Conservation (phyloP, 257 asterid species). For the Solanum habrochaites region DNA sequence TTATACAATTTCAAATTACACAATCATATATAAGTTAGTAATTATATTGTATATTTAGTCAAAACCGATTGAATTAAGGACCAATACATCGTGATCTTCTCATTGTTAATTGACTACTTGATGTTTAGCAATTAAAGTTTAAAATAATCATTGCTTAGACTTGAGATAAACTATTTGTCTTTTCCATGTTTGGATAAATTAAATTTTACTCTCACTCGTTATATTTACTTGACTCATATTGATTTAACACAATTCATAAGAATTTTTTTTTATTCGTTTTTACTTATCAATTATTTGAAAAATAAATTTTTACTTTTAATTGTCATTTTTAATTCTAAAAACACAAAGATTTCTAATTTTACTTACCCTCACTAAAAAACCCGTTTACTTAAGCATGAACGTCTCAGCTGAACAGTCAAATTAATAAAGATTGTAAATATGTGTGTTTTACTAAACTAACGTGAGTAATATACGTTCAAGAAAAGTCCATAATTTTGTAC, state of each 20-base stretch:
- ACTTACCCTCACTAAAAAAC: too few species aligned
- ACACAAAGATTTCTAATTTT: too few species aligned
- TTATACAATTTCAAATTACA: neutral
- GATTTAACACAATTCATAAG: neutral
- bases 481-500: too few species aligned
- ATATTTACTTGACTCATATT: too few species aligned
- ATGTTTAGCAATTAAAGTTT: neutral
- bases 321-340: too few species aligned
- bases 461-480: too few species aligned
- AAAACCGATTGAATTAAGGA: neutral
- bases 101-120: neutral
- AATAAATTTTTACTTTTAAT: neutral
- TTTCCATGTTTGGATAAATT: neutral
- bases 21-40: neutral
- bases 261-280: too few species aligned
- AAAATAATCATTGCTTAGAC: neutral
- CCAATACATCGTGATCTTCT: neutral
- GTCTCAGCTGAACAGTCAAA: neutral
- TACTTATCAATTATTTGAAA: too few species aligned
- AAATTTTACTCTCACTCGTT: neutral
- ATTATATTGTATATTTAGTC: neutral
- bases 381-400: too few species aligned
- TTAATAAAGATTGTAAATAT: neutral
- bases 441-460: neutral
- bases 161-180: neutral